Evolutionary conservation across 2,329 filamentous ascomycete genomes (phyloP), one percentile per base, ranked within the genome.

Genomic region (Sarocladium oryzae): DNA sequence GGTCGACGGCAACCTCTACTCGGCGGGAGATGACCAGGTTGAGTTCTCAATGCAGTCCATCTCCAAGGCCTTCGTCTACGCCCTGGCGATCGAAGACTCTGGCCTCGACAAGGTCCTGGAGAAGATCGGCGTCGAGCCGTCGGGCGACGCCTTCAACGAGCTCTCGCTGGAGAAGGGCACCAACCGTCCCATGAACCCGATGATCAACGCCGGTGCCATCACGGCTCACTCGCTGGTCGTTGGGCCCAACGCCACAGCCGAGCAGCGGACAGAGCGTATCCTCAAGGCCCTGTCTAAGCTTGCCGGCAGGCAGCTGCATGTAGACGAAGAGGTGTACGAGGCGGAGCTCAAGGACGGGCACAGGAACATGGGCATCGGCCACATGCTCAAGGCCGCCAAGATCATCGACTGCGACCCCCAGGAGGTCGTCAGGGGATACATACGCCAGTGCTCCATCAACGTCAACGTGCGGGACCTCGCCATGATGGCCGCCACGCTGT

Each of bases 41-140:
- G 68, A 70, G 51, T 70, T 70, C 51, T 70, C 68, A 1, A 70
- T 70, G 30, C 67, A 70, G 51, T 70, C 67, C 56, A 70, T 70
- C 49, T 68, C 68, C 11, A 70, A 70, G 40, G 61, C 67, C 1
- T 70, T 70, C 49, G 66, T 69, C 24, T 70, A 70, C 53, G 67
- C 68, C 2, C 54, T 70, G 3, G 68, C 68, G 9, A 70, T 70
- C 32, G 66, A 68, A 45, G 68, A 70, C 48, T 57, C 60, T 1
- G 68, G 68, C 0, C 52, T 70, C 16, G 53, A 59, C 0, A 54
- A 53, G n/a, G 68, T 70, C 0, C 50, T 70, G 38, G 60, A 66
- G 51, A 70, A 68, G 52, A 69, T 70, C 16, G 68, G 67, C 46
- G 68, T 70, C 2, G 68, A 70, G 55, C 68, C 68, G 1, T 69